Base-by-base conservation (phyloP, 495 filamentous ascomycete genomes). In the Xylaria palmicola region DNA sequence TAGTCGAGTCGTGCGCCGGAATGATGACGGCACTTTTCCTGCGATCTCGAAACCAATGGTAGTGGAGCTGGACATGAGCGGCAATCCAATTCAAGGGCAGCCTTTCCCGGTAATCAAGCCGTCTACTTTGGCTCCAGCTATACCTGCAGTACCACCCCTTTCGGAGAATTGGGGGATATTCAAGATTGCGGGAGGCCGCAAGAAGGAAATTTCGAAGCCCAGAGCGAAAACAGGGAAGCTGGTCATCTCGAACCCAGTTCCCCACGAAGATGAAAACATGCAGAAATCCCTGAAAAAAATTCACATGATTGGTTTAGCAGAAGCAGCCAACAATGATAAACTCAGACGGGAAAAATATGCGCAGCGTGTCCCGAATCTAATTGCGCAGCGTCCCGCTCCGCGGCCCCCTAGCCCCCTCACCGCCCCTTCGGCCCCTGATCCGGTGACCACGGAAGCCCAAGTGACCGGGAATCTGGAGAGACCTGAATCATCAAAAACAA, bases 241-340 rank as follows among this genome's bases (percentile, higher is more conserved):
- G 6, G 62, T 68, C 10, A 85, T 85, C 48, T 79, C 81, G 22
- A 72, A 75, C n/a, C 82, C 82, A 24, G 71, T 85, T 50, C 56
- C 80, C 37, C 45, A 59, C 6, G 68, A 76, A 59, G 65, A 70
- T n/a, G 67, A 74, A 40, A 70, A 70, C 32, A 60, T 53, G 56
- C 64, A 64, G 29, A 75, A 79, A 52, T 69, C 77, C 12, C 60
- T 83, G 49, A 72, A 72, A 64, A 74, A 74, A 62, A 80, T 81
- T 58, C 62, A 73, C 15, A 79, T 79, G 13, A 72, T 83, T 43
- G 79, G 78, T 49, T 62, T 85, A 40, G 66, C 73, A 39, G 75
- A 75, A 2, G 82, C 82, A 34, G 80, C 77, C 2, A 61, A 50
- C 19, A 75, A 78, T 15, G 82, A 83, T 53, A 75, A 70, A 55